Evolutionary conservation across 179 eudicot genomes (phyloP), one percentile per base, ranked within the genome.

Genomic region (Monotropa hypopitys): DNA sequence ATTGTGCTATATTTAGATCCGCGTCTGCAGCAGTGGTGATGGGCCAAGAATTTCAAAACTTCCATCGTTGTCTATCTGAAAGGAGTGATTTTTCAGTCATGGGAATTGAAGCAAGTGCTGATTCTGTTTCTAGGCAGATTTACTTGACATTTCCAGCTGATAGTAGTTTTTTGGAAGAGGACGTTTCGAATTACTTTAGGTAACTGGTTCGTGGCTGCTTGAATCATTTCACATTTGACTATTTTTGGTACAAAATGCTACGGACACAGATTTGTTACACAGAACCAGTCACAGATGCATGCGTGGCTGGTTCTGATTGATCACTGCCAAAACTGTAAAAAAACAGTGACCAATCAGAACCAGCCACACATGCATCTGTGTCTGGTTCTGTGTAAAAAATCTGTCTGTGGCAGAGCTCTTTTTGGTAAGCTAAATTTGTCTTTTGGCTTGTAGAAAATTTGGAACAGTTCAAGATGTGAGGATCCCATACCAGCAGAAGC

Each of bases 391-490:
- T n/a, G n/a, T n/a, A n/a, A n/a, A n/a, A n/a, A n/a, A n/a, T n/a
- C n/a, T n/a, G n/a, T n/a, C n/a, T n/a, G n/a, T n/a, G n/a, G n/a
- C n/a, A n/a, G n/a, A n/a, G n/a, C n/a, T n/a, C n/a, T n/a, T n/a
- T n/a, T n/a, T n/a, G n/a, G 72, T 45, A 10, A 15, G 35, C 28
- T 81, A 13, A n/a, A 51, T 40, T 63, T 30, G 26, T 77, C 30
- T 62, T 18, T 50, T 65, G 65, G 46, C 32, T 80, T 84, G 83
- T 81, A 91, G 97, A 77, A 63, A 81, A 47, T 92, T 78, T 83
- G 97, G 97, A 80, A 96, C 94, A n/a, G 97, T 92, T 49, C 92
- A 91, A 85, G 97, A 92, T 85, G 97, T 92, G 77, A 87, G 97
- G 81, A 92, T 92, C 33, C 97, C 97, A 35, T 92, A 88, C 81